These are phyloP conservation scores for Protomyces macrosporus DNA, from an alignment of 1,139 yeast genomes.

Conservation along the genomic window DNA sequence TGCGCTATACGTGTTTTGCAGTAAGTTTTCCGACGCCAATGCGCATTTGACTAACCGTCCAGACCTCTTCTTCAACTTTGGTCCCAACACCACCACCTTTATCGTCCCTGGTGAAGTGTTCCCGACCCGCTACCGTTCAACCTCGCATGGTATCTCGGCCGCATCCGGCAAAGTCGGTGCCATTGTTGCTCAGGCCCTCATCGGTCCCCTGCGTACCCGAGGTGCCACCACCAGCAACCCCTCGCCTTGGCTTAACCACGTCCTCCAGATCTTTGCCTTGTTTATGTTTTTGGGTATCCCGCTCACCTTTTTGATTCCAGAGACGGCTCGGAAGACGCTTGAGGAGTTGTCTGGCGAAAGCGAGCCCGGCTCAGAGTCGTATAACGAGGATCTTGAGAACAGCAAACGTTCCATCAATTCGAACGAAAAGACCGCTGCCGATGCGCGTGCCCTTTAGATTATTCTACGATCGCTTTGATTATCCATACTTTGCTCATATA, in stretches of 20 bases:
- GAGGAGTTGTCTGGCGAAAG: slow-evolving; percentile 23
- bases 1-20: slow-evolving; percentile 49
- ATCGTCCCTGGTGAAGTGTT: slow-evolving; percentile 92
- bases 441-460: neutral
- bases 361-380: neutral
- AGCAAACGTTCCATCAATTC: neutral
- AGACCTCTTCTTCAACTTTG: slow-evolving; percentile 78
- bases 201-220: slow-evolving; percentile 78
- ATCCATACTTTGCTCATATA: too few species aligned
- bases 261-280: slow-evolving; percentile 85
- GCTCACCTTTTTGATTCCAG: slow-evolving; percentile 67
- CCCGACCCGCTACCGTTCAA: slow-evolving; percentile 97
- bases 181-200: slow-evolving; percentile 76
- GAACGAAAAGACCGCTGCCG: neutral
- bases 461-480: neutral
- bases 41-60: slow-evolving; percentile 49
- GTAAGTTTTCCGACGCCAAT: too few species aligned
- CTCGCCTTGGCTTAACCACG: slow-evolving; percentile 81
- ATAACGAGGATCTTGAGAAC: neutral
- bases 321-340: slow-evolving; percentile 54
- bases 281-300: slow-evolving; percentile 77
- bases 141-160: slow-evolving; percentile 97
- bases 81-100: slow-evolving; percentile 95
- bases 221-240: slow-evolving; percentile 49
- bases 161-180: slow-evolving; percentile 97